Evolutionary conservation across 1,284 basidiomycete genomes (phyloP).

Genomic region (Coniferiporia sulphurascens): DNA sequence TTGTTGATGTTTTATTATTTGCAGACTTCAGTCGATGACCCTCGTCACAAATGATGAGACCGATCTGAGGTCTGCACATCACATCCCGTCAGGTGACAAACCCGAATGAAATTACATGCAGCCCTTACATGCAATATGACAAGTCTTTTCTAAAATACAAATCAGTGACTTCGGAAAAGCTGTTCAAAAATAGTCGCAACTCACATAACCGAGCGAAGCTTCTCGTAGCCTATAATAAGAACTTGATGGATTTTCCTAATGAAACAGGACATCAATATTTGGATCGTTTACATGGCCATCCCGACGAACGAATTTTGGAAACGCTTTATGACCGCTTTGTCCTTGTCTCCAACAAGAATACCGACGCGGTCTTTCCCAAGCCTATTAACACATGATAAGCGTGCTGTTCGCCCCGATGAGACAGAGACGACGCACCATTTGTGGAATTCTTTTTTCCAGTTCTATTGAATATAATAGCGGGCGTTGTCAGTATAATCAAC

Average conservation of each 20-base stretch:
- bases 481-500: neutral
- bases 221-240: conserved; percentile 94
- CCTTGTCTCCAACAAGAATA: conserved; percentile 78
- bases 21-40: conserved; percentile 94
- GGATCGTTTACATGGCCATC: neutral
- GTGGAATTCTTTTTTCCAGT: conserved; percentile 94
- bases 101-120: neutral
- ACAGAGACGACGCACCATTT: conserved; percentile 62
- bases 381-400: conserved; percentile 30
- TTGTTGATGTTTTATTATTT: conserved; percentile 85
- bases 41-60: conserved; percentile 94
- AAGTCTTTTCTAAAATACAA: conserved; percentile 46
- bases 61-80: conserved; percentile 72
- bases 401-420: too few relatives aligned
- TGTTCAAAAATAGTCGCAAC: conserved; percentile 20
- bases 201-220: conserved; percentile 76
- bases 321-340: conserved; percentile 62
- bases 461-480: conserved; percentile 41
- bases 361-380: conserved; percentile 78
- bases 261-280: neutral
- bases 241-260: conserved; percentile 74
- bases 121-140: conserved; percentile 55
- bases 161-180: neutral
- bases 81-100: neutral
- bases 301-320: conserved; percentile 67